Percentiles rank a stretch among this genome's conserved stretches.
Evolutionary conservation across 2,329 filamentous ascomycete genomes (phyloP).

Genomic region (Talaromyces sp.): DNA sequence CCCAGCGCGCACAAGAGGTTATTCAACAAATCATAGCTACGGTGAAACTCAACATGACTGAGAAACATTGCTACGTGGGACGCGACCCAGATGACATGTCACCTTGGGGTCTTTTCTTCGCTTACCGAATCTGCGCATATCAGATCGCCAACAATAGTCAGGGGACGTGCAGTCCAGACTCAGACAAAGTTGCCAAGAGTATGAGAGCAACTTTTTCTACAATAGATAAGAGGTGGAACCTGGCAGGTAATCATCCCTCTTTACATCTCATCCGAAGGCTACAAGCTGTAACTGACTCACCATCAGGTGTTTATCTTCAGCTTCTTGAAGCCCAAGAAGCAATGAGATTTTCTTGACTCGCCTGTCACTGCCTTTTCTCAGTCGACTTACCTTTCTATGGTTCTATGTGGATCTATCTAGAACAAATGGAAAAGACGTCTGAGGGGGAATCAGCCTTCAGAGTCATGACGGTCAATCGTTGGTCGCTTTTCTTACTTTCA

Average conservation of each 20-base stretch:
- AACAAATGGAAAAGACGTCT: no score
- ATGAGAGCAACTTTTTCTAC: constrained; percentile 3
- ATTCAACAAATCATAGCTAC: constrained; percentile 4
- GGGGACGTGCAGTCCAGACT: no score
- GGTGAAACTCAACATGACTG: constrained; percentile 20
- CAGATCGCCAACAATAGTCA: constrained; percentile 11
- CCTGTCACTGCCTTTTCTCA: background rate
- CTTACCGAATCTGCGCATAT: constrained; percentile 22
- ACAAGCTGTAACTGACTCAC: background rate
- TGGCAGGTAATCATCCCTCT: background rate
- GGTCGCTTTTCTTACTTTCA: no score
- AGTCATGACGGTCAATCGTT: no score
- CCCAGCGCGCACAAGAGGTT: background rate
- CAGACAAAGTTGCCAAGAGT: background rate
- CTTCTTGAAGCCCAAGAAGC: constrained; percentile 9
- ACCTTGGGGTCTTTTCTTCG: constrained; percentile 27
- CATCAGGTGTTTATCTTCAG: constrained; percentile 4
- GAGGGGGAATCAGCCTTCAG: no score
- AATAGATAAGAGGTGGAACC: constrained; percentile 11
- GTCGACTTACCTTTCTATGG: no score
- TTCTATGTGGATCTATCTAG: no score
- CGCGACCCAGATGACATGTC: constrained; percentile 23
- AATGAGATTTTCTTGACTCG: background rate
- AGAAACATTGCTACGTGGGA: constrained; percentile 22
- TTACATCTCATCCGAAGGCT: background rate